Conservation (phyloP, 176 grass and related monocot genomes). For the Avena atlantica region DNA sequence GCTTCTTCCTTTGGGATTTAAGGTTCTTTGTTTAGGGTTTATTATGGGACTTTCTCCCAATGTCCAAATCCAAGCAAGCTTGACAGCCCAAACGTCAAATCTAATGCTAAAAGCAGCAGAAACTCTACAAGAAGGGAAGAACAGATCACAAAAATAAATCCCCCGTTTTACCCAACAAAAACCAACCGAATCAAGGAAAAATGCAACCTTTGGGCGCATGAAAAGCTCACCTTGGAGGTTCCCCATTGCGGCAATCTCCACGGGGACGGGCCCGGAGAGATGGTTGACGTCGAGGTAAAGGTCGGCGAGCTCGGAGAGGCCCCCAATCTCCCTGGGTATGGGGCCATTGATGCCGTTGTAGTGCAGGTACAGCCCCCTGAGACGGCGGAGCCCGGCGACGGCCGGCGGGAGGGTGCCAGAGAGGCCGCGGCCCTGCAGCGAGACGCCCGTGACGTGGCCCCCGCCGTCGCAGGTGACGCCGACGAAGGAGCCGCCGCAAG, state of each 20-base stretch:
- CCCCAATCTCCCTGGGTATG: constrained; percentile 82
- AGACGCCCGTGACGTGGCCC: constrained; percentile 72
- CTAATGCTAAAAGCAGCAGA: neutral
- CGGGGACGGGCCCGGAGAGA: constrained; percentile 66
- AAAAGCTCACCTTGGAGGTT: constrained; percentile 80
- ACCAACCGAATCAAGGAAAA: neutral
- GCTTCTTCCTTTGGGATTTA: neutral
- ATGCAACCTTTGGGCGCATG: neutral
- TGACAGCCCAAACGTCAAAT: neutral
- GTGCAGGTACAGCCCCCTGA: constrained; percentile 91
- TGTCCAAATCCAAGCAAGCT: constrained; percentile 28
- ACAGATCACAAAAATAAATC: neutral
- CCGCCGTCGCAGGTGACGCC: constrained; percentile 71
- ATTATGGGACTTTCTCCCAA: constrained; percentile 9
- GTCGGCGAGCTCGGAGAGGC: constrained; percentile 66
- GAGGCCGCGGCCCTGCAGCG: constrained; percentile 84
- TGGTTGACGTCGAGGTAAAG: constrained; percentile 92
- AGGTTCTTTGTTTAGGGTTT: neutral
- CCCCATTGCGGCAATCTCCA: constrained; percentile 61
- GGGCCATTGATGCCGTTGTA: constrained; percentile 78
- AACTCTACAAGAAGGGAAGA: neutral
- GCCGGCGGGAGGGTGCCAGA: constrained; percentile 72
- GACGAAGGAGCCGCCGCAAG: constrained; percentile 61
- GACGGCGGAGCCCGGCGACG: constrained; percentile 59
- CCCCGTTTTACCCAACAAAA: neutral